A percentile compares a stretch with the other conserved stretches of the same genome.
These are phyloP conservation scores for Fistulinella staudtii DNA, from an alignment of 1,284 basidiomycete genomes.

Conservation along the genomic window DNA sequence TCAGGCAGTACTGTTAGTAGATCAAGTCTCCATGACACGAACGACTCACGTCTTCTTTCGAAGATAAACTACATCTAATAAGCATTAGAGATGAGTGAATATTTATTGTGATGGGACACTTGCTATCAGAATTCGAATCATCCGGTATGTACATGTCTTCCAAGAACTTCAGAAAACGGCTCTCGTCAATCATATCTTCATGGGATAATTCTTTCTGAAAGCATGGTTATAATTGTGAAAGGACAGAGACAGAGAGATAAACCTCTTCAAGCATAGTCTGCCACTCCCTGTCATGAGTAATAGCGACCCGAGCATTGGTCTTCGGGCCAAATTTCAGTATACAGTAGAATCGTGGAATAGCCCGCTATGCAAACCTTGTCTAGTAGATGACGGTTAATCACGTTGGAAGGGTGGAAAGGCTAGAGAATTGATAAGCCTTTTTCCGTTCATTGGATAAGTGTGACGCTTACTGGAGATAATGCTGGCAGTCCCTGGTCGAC, in stretches of 20 bases:
- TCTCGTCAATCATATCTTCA: neutral
- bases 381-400: conserved; percentile 4
- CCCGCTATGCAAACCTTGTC: neutral
- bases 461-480: too few species aligned
- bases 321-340: neutral
- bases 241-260: neutral
- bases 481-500: too few species aligned
- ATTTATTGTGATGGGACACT: neutral
- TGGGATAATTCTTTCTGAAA: neutral
- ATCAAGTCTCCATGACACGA: neutral
- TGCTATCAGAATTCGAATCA: neutral
- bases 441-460: too few species aligned
- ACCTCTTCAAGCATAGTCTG: neutral
- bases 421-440: neutral
- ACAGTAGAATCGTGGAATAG: neutral
- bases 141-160: neutral
- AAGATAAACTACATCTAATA: neutral
- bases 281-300: neutral
- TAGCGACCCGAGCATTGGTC: neutral
- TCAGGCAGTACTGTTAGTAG: too few species aligned
- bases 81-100: neutral
- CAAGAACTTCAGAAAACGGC: neutral
- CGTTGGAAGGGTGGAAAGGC: conserved; percentile 1
- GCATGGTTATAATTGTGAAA: neutral
- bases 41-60: neutral